Conservation (phyloP, 1,284 basidiomycete genomes). For the Cerioporus squamosus region DNA sequence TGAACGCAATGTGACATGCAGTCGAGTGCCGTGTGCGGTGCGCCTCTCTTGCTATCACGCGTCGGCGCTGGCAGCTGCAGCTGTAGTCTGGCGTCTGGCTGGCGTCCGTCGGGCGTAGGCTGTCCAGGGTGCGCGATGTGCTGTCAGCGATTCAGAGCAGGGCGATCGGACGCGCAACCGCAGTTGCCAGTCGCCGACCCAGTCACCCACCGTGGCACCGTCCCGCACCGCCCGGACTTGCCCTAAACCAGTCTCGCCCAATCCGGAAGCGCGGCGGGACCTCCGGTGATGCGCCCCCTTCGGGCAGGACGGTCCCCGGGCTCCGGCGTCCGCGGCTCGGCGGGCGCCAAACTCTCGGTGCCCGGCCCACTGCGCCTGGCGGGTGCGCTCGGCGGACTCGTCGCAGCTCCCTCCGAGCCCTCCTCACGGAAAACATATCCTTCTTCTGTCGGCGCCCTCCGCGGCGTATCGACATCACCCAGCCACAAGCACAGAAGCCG, state of each 20-base stretch:
- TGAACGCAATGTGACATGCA: slow-evolving; percentile 15
- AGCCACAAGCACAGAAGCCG: slow-evolving; percentile 15
- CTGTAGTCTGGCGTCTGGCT: slow-evolving; percentile 18
- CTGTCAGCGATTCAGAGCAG: slow-evolving; percentile 26
- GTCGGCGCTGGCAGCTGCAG: background rate
- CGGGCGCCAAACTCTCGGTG: no score
- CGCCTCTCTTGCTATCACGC: slow-evolving; percentile 9
- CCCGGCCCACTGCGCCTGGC: slow-evolving; percentile 13
- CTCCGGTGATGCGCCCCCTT: slow-evolving; percentile 13
- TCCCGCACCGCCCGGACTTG: slow-evolving; percentile 26
- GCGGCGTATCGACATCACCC: slow-evolving; percentile 17
- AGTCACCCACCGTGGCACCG: slow-evolving; percentile 21
- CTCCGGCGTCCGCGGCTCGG: slow-evolving; percentile 6
- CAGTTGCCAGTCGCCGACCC: no score
- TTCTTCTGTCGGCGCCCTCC: slow-evolving; percentile 1
- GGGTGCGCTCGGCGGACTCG: slow-evolving; percentile 19
- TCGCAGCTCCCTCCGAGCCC: slow-evolving; percentile 18
- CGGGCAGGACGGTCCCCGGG: slow-evolving; percentile 16
- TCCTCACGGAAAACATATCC: slow-evolving; percentile 1
- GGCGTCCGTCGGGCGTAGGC: slow-evolving; percentile 5
- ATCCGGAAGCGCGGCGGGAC: slow-evolving; percentile 19
- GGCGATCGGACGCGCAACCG: slow-evolving; percentile 24
- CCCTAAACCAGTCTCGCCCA: slow-evolving; percentile 20
- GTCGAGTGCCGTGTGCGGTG: background rate
- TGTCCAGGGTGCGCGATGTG: slow-evolving; percentile 5